Evolutionary conservation across 306 rosid species (phyloP).

Genomic region (Quillaja saponaria): DNA sequence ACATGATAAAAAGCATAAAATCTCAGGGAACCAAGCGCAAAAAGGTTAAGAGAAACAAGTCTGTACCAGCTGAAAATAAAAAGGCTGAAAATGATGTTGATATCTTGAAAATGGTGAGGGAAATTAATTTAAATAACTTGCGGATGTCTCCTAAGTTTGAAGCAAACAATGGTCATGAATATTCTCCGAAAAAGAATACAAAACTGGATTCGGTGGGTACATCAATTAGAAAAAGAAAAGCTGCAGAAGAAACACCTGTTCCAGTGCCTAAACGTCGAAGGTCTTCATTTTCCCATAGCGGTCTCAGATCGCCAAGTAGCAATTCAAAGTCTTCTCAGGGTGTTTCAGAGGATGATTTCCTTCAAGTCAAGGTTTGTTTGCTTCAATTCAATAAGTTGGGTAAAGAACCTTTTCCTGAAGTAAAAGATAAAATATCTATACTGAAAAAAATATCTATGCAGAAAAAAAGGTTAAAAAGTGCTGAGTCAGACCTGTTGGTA

Average conservation of each 20-base stretch:
- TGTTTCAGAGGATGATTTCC: constrained; percentile 44
- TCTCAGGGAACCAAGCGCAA: constrained; percentile 61
- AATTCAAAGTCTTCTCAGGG: constrained; percentile 42
- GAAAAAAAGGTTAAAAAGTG: constrained; percentile 46
- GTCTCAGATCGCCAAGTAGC: constrained; percentile 47
- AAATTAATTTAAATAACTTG: constrained; percentile 63
- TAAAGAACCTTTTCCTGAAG: constrained; percentile 39
- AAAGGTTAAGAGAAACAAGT: constrained; percentile 58
- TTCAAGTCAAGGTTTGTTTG: constrained; percentile 30
- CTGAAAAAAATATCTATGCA: constrained; percentile 15
- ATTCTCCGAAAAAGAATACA: constrained; percentile 44
- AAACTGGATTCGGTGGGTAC: constrained; percentile 37
- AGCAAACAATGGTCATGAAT: constrained; percentile 75
- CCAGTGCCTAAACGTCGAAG: constrained; percentile 61
- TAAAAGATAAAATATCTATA: constrained; percentile 32
- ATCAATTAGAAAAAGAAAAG: constrained; percentile 57
- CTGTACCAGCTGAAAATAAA: constrained; percentile 43
- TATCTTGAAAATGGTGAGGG: constrained; percentile 68
- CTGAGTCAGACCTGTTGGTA: constrained; percentile 50
- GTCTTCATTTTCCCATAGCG: constrained; percentile 51
- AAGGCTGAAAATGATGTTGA: constrained; percentile 62
- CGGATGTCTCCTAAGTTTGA: constrained; percentile 59
- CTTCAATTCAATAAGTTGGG: constrained; percentile 28
- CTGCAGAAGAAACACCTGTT: constrained; percentile 44
- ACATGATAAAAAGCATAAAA: constrained; percentile 66